phyloP scores from a whole-genome alignment of 805 yeast species.

The Scheffersomyces ergatensis region DNA sequence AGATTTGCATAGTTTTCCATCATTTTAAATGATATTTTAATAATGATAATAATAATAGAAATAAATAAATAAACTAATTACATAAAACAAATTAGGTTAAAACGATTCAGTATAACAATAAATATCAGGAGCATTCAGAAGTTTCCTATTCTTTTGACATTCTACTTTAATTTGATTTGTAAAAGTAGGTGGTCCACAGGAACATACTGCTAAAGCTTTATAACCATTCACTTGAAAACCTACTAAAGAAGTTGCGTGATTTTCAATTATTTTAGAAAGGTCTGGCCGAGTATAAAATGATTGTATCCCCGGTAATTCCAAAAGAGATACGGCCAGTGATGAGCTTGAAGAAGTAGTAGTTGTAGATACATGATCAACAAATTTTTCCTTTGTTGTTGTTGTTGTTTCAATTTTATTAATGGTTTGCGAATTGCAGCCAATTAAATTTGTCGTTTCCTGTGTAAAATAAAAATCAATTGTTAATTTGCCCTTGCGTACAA shows the following conservation, averaged over 20 bases:
- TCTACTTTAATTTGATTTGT: slow-evolving; percentile 23
- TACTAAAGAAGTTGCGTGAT: background rate
- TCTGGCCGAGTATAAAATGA: slow-evolving; percentile 1
- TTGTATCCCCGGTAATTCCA: background rate
- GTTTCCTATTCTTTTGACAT: slow-evolving; percentile 27
- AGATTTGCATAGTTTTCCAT: too few relatives aligned
- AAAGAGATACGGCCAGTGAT: background rate
- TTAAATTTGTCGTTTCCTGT: slow-evolving; percentile 11
- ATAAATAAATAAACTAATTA: background rate
- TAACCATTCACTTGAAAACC: slow-evolving; percentile 1
- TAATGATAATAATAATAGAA: too few relatives aligned
- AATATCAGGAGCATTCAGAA: slow-evolving; percentile 33
- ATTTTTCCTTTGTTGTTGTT: background rate
- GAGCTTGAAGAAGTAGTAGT: background rate
- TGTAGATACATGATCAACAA: background rate
- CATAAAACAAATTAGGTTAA: slow-evolving; percentile 4
- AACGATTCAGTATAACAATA: slow-evolving; percentile 40
- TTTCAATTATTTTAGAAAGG: background rate
- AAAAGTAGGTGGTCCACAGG: slow-evolving; percentile 40
- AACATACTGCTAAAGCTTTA: slow-evolving; percentile 34
- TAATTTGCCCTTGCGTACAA: slow-evolving; percentile 17
- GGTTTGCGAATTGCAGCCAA: background rate
- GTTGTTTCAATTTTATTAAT: background rate
- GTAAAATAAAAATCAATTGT: slow-evolving; percentile 28
- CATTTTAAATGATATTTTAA: too few relatives aligned